Conservation (phyloP, 2,329 filamentous ascomycete genomes). For the Claviceps spartinae region DNA sequence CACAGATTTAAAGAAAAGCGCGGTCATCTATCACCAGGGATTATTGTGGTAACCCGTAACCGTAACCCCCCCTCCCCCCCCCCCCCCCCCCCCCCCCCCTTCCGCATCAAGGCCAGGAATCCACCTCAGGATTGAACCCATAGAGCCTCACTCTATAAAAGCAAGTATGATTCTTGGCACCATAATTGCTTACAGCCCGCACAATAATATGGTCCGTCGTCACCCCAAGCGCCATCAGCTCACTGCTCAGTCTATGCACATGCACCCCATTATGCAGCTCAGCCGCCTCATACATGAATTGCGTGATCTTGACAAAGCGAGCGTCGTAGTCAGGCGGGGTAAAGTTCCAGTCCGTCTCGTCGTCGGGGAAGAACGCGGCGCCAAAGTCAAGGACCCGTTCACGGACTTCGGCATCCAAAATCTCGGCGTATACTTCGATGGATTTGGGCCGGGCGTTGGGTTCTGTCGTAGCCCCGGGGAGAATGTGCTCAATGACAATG, state of each 20-base stretch:
- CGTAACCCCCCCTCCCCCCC: background rate
- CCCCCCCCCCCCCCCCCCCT: too few species aligned
- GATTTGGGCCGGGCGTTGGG: constrained; percentile 49
- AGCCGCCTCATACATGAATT: constrained; percentile 38
- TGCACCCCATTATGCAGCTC: constrained; percentile 32
- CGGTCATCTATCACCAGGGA: background rate
- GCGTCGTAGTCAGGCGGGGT: constrained; percentile 14
- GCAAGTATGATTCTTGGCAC: constrained; percentile 45
- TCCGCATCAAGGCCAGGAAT: background rate
- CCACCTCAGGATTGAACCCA: constrained; percentile 24
- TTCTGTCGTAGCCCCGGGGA: constrained; percentile 45
- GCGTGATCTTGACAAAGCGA: constrained; percentile 42
- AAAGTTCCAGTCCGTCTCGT: constrained; percentile 17
- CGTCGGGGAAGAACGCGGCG: constrained; percentile 24
- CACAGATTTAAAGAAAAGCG: too few species aligned
- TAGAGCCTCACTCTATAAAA: constrained; percentile 51
- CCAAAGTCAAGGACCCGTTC: constrained; percentile 30
- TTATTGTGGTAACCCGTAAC: background rate
- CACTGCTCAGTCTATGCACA: constrained; percentile 37
- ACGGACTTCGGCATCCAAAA: constrained; percentile 31
- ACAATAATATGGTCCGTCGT: constrained; percentile 40
- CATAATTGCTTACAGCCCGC: constrained; percentile 44
- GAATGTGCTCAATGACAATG: constrained; percentile 60
- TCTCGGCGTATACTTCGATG: constrained; percentile 56
- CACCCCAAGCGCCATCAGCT: constrained; percentile 33